Evolutionary conservation across 306 rosid species (phyloP).

Genomic region (Acmispon strigosus): DNA sequence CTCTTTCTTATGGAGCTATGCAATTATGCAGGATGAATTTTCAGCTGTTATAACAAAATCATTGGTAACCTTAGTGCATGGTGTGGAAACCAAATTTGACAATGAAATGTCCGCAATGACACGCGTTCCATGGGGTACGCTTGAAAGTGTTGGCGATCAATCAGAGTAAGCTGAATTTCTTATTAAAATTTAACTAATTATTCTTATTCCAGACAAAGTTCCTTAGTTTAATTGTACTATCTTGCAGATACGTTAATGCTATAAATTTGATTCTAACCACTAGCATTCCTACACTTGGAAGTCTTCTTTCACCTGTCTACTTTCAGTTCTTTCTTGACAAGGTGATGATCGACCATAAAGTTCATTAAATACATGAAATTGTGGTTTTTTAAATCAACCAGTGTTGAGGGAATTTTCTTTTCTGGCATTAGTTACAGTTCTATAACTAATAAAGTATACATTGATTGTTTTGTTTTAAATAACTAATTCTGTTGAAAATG

Average conservation of each 20-base stretch:
- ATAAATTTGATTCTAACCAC: conserved; percentile 81
- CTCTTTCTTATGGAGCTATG: conserved; percentile 20
- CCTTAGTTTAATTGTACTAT: conserved; percentile 15
- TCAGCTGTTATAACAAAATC: conserved; percentile 90
- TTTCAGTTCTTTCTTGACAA: conserved; percentile 97
- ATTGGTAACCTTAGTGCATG: conserved; percentile 85
- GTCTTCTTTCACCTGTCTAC: conserved; percentile 86
- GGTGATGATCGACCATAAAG: conserved; percentile 36
- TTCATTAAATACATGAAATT: not conserved
- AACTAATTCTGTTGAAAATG: not conserved
- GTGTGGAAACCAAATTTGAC: conserved; percentile 93
- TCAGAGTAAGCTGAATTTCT: conserved; percentile 65
- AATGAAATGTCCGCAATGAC: conserved; percentile 96
- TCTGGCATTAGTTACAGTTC: too few relatives aligned
- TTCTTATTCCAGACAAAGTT: conserved; percentile 2
- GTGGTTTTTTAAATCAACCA: conserved; percentile 7
- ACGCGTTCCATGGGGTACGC: conserved; percentile 86
- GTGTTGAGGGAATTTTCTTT: not conserved
- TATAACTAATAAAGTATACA: too few relatives aligned
- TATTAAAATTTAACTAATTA: not conserved
- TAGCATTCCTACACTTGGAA: conserved; percentile 90
- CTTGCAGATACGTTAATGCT: conserved; percentile 88
- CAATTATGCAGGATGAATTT: conserved; percentile 79
- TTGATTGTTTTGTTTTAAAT: not conserved
- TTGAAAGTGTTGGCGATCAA: conserved; percentile 97